These are phyloP conservation scores for Rosellinia necatrix DNA, from an alignment of 2,329 filamentous ascomycete genomes.

Conservation along the genomic window DNA sequence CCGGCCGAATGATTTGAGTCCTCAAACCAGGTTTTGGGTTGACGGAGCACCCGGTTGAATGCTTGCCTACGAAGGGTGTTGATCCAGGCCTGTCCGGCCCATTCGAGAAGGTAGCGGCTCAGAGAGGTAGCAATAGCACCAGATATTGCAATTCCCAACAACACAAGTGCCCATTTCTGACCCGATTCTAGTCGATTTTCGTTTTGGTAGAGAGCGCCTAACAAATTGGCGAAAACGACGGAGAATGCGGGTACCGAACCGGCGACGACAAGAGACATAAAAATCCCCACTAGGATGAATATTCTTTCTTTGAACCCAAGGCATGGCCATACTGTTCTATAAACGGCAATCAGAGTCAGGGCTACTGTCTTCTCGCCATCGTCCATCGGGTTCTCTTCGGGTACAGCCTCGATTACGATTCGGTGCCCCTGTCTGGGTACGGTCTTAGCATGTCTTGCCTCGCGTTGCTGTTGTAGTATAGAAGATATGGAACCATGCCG, in stretches of 20 bases:
- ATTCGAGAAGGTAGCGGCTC: constrained; percentile 74
- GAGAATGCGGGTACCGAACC: constrained; percentile 75
- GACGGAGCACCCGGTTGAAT: constrained; percentile 70
- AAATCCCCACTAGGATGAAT: constrained; percentile 63
- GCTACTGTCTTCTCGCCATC: neutral
- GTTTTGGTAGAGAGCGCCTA: constrained; percentile 68
- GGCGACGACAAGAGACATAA: constrained; percentile 66
- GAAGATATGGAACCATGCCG: constrained; percentile 18
- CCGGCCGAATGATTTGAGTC: constrained; percentile 65
- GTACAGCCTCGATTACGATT: neutral
- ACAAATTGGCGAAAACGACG: constrained; percentile 73
- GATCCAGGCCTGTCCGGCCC: constrained; percentile 76
- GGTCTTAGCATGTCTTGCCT: neutral
- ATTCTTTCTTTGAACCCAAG: constrained; percentile 57
- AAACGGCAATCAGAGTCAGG: constrained; percentile 57
- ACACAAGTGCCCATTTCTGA: constrained; percentile 69
- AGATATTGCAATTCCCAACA: constrained; percentile 68
- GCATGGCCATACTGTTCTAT: constrained; percentile 72
- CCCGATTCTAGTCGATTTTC: constrained; percentile 55
- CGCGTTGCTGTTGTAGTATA: neutral
- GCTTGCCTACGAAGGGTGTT: constrained; percentile 71
- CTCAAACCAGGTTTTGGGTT: constrained; percentile 81
- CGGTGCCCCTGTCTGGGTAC: neutral
- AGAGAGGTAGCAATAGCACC: constrained; percentile 70
- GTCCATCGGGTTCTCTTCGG: neutral